A percentile compares a stretch with the other conserved stretches of the same genome.
These are phyloP conservation scores for Neophaeococcomyces mojaviensis DNA, from an alignment of 2,329 filamentous ascomycete species.

Conservation along the genomic window DNA sequence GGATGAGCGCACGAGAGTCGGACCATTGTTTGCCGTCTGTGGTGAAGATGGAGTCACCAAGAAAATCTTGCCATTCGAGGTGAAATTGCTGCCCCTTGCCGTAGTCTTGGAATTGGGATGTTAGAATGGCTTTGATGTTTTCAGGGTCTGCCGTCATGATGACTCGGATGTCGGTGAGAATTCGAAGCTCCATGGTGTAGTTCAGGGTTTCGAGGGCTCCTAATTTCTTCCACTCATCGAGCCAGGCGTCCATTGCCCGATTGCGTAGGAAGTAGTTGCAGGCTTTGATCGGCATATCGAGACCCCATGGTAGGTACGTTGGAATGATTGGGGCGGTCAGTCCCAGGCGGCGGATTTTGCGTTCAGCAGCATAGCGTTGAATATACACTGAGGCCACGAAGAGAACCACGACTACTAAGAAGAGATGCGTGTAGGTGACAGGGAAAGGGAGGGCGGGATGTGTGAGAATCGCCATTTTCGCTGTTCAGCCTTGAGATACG, in stretches of 20 bases:
- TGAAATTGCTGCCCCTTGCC: constrained; percentile 76
- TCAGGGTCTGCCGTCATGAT: constrained; percentile 76
- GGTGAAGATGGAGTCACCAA: constrained; percentile 78
- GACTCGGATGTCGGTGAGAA: constrained; percentile 38
- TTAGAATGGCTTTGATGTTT: constrained; percentile 86
- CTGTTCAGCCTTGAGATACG: too few relatives aligned
- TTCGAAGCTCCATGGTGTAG: constrained; percentile 5
- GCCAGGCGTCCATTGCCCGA: constrained; percentile 5
- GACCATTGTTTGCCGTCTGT: constrained; percentile 79
- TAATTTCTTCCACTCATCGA: constrained; percentile 9
- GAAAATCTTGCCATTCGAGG: constrained; percentile 65
- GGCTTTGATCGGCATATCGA: constrained; percentile 9
- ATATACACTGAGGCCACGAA: constrained; percentile 33
- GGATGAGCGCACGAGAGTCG: constrained; percentile 69
- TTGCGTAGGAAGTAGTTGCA: constrained; percentile 4
- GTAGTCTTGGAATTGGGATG: constrained; percentile 76
- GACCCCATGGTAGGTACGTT: constrained; percentile 32
- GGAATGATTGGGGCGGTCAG: constrained; percentile 28
- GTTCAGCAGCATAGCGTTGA: constrained; percentile 26
- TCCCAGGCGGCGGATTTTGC: constrained; percentile 29
- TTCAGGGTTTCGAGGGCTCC: constrained; percentile 24
- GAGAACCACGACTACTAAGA: constrained; percentile 32
- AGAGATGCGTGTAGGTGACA: neutral
- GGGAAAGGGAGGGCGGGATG: neutral
- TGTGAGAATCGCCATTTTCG: constrained; percentile 1